phyloP scores from a whole-genome alignment of 805 yeast genomes.

The Brettanomyces bruxellensis region DNA sequence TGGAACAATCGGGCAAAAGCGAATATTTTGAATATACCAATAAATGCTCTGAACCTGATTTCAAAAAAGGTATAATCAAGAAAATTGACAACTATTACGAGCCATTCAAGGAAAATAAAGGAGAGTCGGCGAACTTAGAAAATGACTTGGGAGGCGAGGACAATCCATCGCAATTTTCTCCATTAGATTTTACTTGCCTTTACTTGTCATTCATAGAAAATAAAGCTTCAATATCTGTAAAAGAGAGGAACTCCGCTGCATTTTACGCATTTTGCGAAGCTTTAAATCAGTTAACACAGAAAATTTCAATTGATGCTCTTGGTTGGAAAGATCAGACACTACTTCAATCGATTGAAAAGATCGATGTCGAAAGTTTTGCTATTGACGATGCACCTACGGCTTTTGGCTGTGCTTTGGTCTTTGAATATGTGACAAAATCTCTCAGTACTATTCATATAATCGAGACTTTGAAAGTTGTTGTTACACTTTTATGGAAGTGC shows the following conservation, averaged over 20 bases:
- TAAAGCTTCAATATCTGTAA: constrained; percentile 11
- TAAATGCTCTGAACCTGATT: constrained; percentile 6
- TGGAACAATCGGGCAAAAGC: constrained; percentile 35
- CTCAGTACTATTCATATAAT: constrained; percentile 27
- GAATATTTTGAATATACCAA: constrained; percentile 4
- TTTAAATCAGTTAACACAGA: constrained; percentile 29
- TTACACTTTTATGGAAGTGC: constrained; percentile 46
- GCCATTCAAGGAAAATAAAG: background rate
- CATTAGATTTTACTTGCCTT: constrained; percentile 36
- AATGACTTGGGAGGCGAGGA: constrained; percentile 5
- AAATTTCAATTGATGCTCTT: constrained; percentile 32
- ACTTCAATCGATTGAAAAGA: constrained; percentile 20
- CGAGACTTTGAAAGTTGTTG: constrained; percentile 30
- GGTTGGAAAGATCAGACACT: constrained; percentile 23
- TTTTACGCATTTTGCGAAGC: constrained; percentile 27
- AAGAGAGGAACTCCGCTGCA: constrained; percentile 8
- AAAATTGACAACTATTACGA: constrained; percentile 13
- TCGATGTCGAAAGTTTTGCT: constrained; percentile 3
- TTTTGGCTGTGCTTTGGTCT: constrained; percentile 35
- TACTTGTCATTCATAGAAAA: constrained; percentile 25
- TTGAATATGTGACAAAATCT: constrained; percentile 26
- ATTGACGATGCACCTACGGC: constrained; percentile 22
- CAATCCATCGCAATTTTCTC: constrained; percentile 25
- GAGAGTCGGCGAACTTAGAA: background rate
- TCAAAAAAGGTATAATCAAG: constrained; percentile 4